Conservation (phyloP, 192 early-diverging fungal species). For the Coemansia sp. region DNA sequence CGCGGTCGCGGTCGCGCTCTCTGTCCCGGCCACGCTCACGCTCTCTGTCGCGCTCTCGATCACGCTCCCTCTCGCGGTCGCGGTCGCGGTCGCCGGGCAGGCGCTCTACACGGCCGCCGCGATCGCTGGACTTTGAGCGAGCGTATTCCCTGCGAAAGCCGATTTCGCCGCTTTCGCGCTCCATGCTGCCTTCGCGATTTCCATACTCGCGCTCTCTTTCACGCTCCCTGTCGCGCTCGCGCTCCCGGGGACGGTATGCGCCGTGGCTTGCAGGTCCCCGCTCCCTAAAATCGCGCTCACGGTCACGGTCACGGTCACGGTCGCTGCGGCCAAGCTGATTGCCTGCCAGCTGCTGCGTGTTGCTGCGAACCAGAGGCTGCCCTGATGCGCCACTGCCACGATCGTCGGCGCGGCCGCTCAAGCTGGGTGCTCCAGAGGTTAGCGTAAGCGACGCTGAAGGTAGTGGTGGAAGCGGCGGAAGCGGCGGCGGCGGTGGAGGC, state of each 20-base stretch:
- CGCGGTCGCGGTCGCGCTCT: constrained; percentile 19
- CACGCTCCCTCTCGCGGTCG: constrained; percentile 15
- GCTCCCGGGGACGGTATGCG: constrained; percentile 10
- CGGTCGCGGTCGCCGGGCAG: not conserved
- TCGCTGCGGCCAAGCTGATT: not conserved
- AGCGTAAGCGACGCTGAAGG: not conserved
- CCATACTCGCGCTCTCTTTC: constrained; percentile 10
- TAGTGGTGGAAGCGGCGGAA: constrained; percentile 5
- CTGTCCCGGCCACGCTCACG: constrained; percentile 6
- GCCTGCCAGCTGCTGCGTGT: constrained; percentile 1
- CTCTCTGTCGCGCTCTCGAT: constrained; percentile 25
- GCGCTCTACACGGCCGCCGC: constrained; percentile 14
- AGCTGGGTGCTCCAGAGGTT: not conserved
- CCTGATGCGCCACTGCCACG: not conserved
- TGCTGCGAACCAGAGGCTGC: not conserved
- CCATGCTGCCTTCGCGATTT: constrained; percentile 8
- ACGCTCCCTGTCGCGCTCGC: constrained; percentile 13
- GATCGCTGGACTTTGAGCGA: constrained; percentile 37
- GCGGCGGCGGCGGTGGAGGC: constrained; percentile 17
- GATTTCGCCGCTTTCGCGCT: constrained; percentile 43
- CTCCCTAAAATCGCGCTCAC: constrained; percentile 8
- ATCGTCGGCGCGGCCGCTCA: not conserved
- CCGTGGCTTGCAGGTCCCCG: not conserved
- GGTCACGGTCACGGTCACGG: constrained; percentile 5
- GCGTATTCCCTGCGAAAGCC: constrained; percentile 19